Base-by-base conservation (phyloP, 768 basidiomycete genomes). In the Rhizopogon sp. region DNA sequence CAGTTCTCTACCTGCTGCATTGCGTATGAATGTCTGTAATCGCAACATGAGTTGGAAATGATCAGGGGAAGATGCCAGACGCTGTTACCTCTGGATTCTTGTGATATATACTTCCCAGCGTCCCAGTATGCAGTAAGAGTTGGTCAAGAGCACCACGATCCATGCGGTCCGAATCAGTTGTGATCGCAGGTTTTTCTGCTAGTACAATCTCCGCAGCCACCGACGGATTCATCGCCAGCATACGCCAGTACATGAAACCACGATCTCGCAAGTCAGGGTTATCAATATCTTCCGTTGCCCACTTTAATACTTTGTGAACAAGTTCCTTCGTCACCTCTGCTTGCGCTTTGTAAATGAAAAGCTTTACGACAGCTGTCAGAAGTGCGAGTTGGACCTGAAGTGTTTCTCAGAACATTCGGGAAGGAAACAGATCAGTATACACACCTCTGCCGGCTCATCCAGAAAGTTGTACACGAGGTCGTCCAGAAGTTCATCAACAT, bases 221-320 rank as follows among this genome's bases (percentile, higher is more conserved):
- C 7, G 85, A 74, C 2, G 95, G 93, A 66, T 97, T 93, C 63
- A 93, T 87, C 8, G 96, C 95, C 43, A 98, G 80, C 73, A 99
- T 79, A 39, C 97, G 85, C 97, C 97, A 99, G 73, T 98, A 99
- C 90, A 99, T 98, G 76, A 95, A 98, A 3, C 97, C 97, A 58
- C 97, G 79, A 70, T 99, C 97, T 35, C 97, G 82, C 20, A 99
- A 77, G 75, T 99, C 97, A 7, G 97, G 97, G 66, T 99, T 99
- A 69, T 99, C 97, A 53, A 97, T 85, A 61, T 97, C 91, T 68
- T 99, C 96, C 6, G 97, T 99, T 11, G 93, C 87, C 87, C 92
- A 93, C 67, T 98, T 98, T 43, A 99, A 77, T 6, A 98, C 90
- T 66, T 94, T 97, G 66, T 93, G 92, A 8, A 98, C 90, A 6